Evolutionary conservation across 495 filamentous ascomycete genomes (phyloP).

Genomic region (Rhypophila decipiens): DNA sequence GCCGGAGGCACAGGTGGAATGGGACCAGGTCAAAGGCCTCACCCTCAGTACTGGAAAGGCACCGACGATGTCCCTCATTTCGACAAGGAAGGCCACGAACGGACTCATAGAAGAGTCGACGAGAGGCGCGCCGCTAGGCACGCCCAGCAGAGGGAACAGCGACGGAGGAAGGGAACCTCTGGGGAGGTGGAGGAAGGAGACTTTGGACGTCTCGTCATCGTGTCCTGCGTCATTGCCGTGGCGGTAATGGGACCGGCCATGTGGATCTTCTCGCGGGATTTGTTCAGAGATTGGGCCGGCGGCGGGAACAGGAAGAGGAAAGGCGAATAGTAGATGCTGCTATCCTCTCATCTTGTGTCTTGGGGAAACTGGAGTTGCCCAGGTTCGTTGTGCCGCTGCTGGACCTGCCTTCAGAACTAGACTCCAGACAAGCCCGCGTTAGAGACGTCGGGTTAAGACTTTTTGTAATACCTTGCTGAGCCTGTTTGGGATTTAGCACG

Average conservation of each 20-base stretch:
- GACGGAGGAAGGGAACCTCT: background rate
- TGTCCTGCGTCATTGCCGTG: background rate
- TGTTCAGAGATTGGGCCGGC: background rate
- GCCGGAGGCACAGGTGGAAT: slow-evolving; percentile 26
- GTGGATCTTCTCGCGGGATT: background rate
- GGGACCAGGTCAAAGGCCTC: slow-evolving; percentile 40
- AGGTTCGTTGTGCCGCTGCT: no score
- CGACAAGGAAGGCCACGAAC: slow-evolving; percentile 56
- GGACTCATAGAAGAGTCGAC: slow-evolving; percentile 42
- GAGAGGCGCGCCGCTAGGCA: slow-evolving; percentile 19
- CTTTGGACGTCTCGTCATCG: background rate
- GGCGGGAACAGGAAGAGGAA: background rate
- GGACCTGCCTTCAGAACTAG: no score
- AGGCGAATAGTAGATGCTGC: background rate
- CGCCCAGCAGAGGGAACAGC: slow-evolving; percentile 7
- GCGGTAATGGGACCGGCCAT: background rate
- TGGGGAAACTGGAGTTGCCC: no score
- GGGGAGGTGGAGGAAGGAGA: background rate
- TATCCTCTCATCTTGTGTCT: no score
- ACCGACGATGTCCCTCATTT: slow-evolving; percentile 64
- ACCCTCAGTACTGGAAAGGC: slow-evolving; percentile 31
- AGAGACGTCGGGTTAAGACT: no score
- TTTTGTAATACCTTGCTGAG: no score
- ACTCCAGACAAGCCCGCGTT: no score
- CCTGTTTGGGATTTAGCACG: no score